phyloP scores from a whole-genome alignment of 1,284 basidiomycete genomes.

The Trametes hirsuta region DNA sequence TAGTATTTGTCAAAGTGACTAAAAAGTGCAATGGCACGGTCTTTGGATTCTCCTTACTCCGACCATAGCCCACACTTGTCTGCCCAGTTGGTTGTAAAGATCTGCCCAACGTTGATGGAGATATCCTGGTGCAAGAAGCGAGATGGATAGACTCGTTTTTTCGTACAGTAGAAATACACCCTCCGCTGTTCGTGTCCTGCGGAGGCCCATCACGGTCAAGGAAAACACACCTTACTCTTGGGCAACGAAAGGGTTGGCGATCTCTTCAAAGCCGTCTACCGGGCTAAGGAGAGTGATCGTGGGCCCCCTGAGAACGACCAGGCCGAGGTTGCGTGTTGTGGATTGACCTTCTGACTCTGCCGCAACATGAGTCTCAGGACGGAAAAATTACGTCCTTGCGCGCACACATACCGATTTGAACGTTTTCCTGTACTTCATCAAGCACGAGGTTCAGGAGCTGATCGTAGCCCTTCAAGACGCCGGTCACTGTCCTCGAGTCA shows the following conservation, averaged over 20 bases:
- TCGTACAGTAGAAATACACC: slow-evolving; percentile 10
- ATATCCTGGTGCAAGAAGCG: too few relatives aligned
- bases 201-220: neutral
- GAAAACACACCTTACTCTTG: slow-evolving; percentile 40
- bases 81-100: too few relatives aligned
- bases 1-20: too few relatives aligned
- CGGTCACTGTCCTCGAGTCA: slow-evolving; percentile 67
- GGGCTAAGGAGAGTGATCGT: slow-evolving; percentile 92
- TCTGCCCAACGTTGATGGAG: too few relatives aligned
- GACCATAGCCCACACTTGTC: too few relatives aligned
- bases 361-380: slow-evolving; percentile 14
- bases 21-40: too few relatives aligned
- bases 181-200: neutral
- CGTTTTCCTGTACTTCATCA: slow-evolving; percentile 83
- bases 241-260: slow-evolving; percentile 79
- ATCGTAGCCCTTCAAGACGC: slow-evolving; percentile 94
- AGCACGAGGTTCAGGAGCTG: slow-evolving; percentile 96
- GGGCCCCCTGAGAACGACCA: slow-evolving; percentile 89
- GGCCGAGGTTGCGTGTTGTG: slow-evolving; percentile 71
- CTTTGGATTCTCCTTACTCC: too few relatives aligned
- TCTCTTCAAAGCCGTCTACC: slow-evolving; percentile 91
- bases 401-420: slow-evolving; percentile 56
- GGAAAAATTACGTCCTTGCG: slow-evolving; percentile 13
- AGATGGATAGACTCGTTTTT: too few relatives aligned
- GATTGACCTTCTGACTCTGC: slow-evolving; percentile 59